Percentiles rank a stretch among this genome's conserved stretches.
These are phyloP conservation scores for Niebla homalea DNA, from an alignment of 495 filamentous ascomycete genomes.

Conservation along the genomic window DNA sequence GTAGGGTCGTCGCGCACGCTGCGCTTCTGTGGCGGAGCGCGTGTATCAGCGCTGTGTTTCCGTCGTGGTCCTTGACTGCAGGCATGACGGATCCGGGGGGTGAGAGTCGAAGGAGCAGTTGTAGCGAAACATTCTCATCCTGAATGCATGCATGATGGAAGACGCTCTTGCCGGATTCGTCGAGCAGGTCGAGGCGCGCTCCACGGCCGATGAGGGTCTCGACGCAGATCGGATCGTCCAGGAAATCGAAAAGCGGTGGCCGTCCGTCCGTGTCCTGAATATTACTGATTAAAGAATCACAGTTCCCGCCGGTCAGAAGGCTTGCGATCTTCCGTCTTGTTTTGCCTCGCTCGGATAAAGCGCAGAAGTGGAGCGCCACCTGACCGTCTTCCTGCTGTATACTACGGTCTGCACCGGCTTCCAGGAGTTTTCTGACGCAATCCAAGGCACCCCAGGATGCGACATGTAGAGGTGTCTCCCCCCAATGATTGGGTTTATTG, in stretches of 20 bases:
- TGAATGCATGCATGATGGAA: slow-evolving; percentile 10
- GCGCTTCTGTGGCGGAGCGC: slow-evolving; percentile 1
- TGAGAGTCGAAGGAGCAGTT: background rate
- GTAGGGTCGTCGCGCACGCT: background rate
- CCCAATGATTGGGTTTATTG: slow-evolving; percentile 8
- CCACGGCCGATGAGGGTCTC: background rate
- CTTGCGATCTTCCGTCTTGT: slow-evolving; percentile 1
- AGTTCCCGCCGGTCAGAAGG: background rate
- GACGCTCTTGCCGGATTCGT: slow-evolving; percentile 1
- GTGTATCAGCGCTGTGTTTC: slow-evolving; percentile 6
- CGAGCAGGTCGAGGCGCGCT: slow-evolving; percentile 4
- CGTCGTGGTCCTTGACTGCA: slow-evolving; percentile 7
- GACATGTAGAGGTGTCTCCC: slow-evolving; percentile 7
- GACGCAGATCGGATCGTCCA: slow-evolving; percentile 7
- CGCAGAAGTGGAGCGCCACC: slow-evolving; percentile 7
- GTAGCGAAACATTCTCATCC: background rate
- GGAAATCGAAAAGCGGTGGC: slow-evolving; percentile 7
- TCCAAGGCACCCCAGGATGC: slow-evolving; percentile 5
- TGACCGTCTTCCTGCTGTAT: slow-evolving; percentile 5
- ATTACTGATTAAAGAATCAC: background rate
- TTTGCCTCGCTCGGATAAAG: slow-evolving; percentile 2
- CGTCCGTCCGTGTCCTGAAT: slow-evolving; percentile 6
- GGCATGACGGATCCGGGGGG: slow-evolving; percentile 1
- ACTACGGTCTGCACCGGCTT: slow-evolving; percentile 5
- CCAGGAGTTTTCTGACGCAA: slow-evolving; percentile 1